Evolutionary conservation across 306 rosid genomes (phyloP).

Genomic region (Ziziphus jujuba): DNA sequence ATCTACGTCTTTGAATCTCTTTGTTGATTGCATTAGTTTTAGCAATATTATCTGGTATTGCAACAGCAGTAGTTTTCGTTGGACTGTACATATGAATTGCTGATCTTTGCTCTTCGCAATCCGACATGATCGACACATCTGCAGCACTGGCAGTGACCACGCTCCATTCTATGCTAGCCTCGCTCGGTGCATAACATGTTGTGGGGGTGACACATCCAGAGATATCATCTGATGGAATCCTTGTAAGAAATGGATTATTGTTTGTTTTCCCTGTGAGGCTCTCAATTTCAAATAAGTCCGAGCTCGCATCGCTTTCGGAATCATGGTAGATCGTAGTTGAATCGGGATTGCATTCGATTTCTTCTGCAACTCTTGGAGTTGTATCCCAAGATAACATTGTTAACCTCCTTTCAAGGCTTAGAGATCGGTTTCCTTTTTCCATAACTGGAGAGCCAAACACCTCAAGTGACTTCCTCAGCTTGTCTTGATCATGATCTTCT

Average conservation of each 20-base stretch:
- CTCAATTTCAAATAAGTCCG: conserved; percentile 90
- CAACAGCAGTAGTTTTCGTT: conserved; percentile 16
- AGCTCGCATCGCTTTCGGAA: conserved; percentile 84
- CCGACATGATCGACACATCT: conserved; percentile 67
- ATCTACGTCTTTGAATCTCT: conserved; percentile 40
- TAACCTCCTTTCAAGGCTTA: conserved; percentile 63
- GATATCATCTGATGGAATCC: conserved; percentile 43
- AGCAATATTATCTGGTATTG: conserved; percentile 20
- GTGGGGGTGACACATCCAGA: conserved; percentile 66
- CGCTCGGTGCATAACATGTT: conserved; percentile 84
- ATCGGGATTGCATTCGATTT: conserved; percentile 34
- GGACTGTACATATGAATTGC: conserved; percentile 37
- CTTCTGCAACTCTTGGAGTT: conserved; percentile 29
- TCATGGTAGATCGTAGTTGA: conserved; percentile 45
- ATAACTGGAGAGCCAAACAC: conserved; percentile 70
- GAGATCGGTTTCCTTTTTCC: conserved; percentile 43
- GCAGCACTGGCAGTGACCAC: conserved; percentile 87
- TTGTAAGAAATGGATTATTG: conserved; percentile 39
- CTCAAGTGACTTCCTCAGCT: conserved; percentile 50
- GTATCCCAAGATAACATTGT: conserved; percentile 41
- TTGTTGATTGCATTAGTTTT: conserved; percentile 34
- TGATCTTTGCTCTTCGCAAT: conserved; percentile 54
- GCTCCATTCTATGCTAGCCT: conserved; percentile 96
- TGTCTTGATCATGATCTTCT: conserved; percentile 20
- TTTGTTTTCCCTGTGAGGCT: conserved; percentile 50